These are phyloP conservation scores for Trichoderma reesei DNA, from an alignment of 495 filamentous ascomycete species.

Conservation along the genomic window DNA sequence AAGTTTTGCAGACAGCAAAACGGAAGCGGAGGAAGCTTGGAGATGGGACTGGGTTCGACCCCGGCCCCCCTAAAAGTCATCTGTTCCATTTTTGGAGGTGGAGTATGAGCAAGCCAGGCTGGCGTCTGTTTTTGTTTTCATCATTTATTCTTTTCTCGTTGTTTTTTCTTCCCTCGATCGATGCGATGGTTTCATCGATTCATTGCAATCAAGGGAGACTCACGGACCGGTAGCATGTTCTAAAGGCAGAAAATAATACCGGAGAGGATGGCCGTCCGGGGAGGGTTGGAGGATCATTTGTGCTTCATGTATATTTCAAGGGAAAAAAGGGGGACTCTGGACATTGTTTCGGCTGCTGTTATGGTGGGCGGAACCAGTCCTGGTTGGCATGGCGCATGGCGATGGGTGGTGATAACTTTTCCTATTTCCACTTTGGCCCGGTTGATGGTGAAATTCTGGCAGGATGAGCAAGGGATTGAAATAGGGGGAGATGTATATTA, in stretches of 20 bases:
- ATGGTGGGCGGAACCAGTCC: not conserved
- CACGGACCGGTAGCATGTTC: not conserved
- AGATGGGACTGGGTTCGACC: not conserved
- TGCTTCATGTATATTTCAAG: slow-evolving; percentile 8
- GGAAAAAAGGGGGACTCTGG: slow-evolving; percentile 8
- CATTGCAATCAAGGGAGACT: slow-evolving; percentile 1
- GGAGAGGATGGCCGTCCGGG: not conserved
- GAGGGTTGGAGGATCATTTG: not conserved
- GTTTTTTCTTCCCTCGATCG: not conserved
- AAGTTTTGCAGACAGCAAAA: not conserved
- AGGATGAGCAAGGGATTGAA: not conserved
- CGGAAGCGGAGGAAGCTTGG: not conserved
- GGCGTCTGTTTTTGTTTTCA: not conserved
- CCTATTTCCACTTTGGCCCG: slow-evolving; percentile 3
- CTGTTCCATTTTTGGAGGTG: slow-evolving; percentile 1
- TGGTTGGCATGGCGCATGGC: slow-evolving; percentile 7
- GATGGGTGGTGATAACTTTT: slow-evolving; percentile 7
- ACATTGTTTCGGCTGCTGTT: not conserved
- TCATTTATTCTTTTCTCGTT: not conserved
- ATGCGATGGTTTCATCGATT: slow-evolving; percentile 4
- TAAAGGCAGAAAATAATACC: not conserved
- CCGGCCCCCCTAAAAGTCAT: slow-evolving; percentile 5
- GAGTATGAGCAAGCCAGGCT: slow-evolving; percentile 7
- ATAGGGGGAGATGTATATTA: not conserved
- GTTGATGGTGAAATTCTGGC: slow-evolving; percentile 2